Base-by-base conservation (phyloP, 192 early-diverging fungal genomes). In the Umbelopsis isabellina region DNA sequence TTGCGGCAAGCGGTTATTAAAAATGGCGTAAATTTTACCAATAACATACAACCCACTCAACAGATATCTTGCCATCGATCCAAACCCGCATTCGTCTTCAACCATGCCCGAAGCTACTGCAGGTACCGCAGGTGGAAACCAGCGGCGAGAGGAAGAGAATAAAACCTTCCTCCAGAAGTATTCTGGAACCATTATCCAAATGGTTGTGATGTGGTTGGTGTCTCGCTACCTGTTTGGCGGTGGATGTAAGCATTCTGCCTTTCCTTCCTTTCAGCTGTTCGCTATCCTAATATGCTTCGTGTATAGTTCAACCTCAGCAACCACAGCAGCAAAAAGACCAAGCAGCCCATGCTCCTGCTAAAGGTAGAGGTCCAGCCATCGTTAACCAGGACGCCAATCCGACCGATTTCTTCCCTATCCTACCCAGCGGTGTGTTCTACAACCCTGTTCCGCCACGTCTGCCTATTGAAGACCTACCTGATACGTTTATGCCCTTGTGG, bases 121-220 rank as follows among this genome's bases (percentile, higher is more conserved):
- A 27, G 48, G 49, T 68, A 48, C 49, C 13, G 67, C 27, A n/a
- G 35, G 16, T 52, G 23, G 47, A 11, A 46, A 72, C 18, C 27
- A 67, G 37, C 49, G 69, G 4, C 71, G 72, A 45, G 45, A 67
- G 55, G 55, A 61, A n/a, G 68, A 69, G 10, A 69, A 69, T 49
- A 21, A 27, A 53, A 25, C 23, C 4, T 79, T 79, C 50, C 48
- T 74, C 46, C 49, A 50, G 21, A 79, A 79, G 41, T 65, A 75
- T 61, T 67, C 70, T 21, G 66, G 69, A 23, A 65, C 69, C 30
- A 74, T 79, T 25, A 15, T 75, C n/a, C 72, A 74, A 58, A 68
- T 75, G 67, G 22, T 79, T n/a, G 49, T 68, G 8, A 75, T 79
- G 33, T 79, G 78, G 78, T 21, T 71, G 18, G 30, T 72, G 18